Evolutionary conservation across 148 eudicot genomes (phyloP).

Genomic region (Drosera capensis): DNA sequence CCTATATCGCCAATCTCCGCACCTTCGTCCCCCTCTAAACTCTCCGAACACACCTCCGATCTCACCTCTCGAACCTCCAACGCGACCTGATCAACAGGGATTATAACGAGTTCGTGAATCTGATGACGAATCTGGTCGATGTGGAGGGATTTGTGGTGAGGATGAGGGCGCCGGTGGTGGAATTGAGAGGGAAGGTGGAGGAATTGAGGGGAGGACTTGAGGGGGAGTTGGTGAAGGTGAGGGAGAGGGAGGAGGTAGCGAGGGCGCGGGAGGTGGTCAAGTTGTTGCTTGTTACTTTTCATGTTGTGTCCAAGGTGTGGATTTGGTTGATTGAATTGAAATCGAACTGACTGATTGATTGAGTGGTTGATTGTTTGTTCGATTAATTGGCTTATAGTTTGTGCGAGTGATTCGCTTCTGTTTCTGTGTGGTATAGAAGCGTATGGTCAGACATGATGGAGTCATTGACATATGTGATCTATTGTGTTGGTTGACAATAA

Average conservation of each 20-base stretch:
- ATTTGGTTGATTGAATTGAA: too few relatives aligned
- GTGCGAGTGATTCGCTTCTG: too few relatives aligned
- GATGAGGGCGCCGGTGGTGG: conserved; percentile 82
- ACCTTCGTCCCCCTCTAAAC: conserved; percentile 92
- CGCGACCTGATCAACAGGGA: conserved; percentile 82
- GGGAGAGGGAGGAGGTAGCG: conserved; percentile 49
- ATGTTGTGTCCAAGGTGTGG: conserved; percentile 81
- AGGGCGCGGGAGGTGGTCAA: conserved; percentile 65
- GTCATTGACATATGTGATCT: too few relatives aligned
- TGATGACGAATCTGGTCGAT: conserved; percentile 72
- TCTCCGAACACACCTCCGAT: conserved; percentile 68
- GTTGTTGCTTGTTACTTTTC: conserved; percentile 78
- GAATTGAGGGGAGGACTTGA: conserved; percentile 45
- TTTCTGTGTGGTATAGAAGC: too few relatives aligned
- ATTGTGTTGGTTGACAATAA: too few relatives aligned
- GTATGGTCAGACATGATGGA: too few relatives aligned
- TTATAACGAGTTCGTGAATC: conserved; percentile 75
- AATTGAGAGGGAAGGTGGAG: conserved; percentile 61
- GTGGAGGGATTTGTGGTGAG: conserved; percentile 66
- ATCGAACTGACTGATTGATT: too few relatives aligned
- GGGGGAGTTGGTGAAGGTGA: conserved; percentile 33
- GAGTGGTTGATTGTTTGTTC: too few relatives aligned
- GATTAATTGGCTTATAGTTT: too few relatives aligned
- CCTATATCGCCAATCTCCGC: conserved; percentile 84
- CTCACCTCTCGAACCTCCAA: conserved; percentile 50